Base-by-base conservation (phyloP, 495 filamentous ascomycete genomes). In the Hypoxylon rickii region DNA sequence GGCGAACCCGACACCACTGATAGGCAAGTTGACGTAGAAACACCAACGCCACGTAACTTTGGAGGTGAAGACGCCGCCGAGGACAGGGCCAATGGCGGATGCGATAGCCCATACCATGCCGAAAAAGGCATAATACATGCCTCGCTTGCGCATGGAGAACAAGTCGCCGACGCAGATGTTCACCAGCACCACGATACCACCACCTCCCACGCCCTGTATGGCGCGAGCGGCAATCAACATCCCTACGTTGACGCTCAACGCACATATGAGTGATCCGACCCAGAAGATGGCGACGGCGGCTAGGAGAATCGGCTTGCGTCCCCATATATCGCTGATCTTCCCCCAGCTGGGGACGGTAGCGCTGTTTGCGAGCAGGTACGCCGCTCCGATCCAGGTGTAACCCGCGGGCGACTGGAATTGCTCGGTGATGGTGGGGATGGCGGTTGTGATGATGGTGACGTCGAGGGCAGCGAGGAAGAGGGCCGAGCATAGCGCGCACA, bases 161-260 rank as follows among this genome's bases (percentile, higher is more conserved):
- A 91, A 61, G 74, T 95, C 90, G 2, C 83, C 80, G 41, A 96
- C 89, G 55, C 76, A 81, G 55, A 96, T 91, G 67, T 94, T 92
- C 19, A 87, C 84, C 50, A 96, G 71, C 11, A 88, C 83, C 8
- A 94, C 76, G 39, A 92, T 79, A 2, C 90, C 90, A 50, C 90
- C 90, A 34, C 86, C 89, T 13, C 89, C 90, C 16, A 86, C 71
- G 54, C 90, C 90, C 58, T 96, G 90, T 34, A 96, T 77, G 2
- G 86, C 85, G 64, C 90, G 74, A 22, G 86, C 90, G 3, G 83
- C 81, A 36, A 96, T 79, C 47, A 94, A 76, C 82, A 90, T 89
- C 18, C 79, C 78, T 44, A 93, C 81, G 51, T 77, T 88, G 36
- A 78, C 75, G 17, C 85, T 79, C 38, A 89, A 58, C 1, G 80